Evolutionary conservation across 2,329 filamentous ascomycete species (phyloP), one percentile per base, ranked within the genome.

Genomic region (Ramularia endophylla): DNA sequence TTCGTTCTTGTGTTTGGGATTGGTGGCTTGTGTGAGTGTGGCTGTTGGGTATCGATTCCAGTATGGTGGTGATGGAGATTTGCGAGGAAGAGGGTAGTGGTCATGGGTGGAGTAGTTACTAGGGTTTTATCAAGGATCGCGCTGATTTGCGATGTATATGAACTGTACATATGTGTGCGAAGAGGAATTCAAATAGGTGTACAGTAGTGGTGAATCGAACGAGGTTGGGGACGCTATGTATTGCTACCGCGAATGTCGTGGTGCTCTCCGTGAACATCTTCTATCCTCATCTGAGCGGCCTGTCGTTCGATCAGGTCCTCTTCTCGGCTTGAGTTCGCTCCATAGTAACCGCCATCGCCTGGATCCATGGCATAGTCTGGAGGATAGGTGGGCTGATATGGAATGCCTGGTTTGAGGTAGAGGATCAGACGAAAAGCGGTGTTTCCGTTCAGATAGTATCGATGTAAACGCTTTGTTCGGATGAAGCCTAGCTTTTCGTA

Each of bases 371-470:
- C 34, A 37, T 52, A 57, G 8, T 61, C 57, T 4, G 58, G 58
- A 12, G 56, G 55, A 43, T 49, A 59, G 2, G 61, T 63, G 16
- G 50, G 54, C 40, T 59, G 69, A 20, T 65, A 63, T 3, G 69
- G 69, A 8, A 73, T 69, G 5, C 73, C 74, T 49, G 74, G 71
- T 60, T 84, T 89, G 38, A 95, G 68, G 49, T 89, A 83, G 27
- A 98, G 65, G 5, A 97, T 81, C 38, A 98, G 71, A 30, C 92
- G 77, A 63, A 92, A 98, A 2, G 92, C 92, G 41, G 88, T 94
- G 61, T 87, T 98, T 8, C 92, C 92, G 59, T 97, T 98, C 29
- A 98, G 70, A 56, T 98, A 98, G 61, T 98, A 98, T 31, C 92
- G 76, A 65, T 97, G 89, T 39, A 98, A 67, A 46, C 88, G 85